These are phyloP conservation scores for Trichoderma guizhouense DNA, from an alignment of 2,329 filamentous ascomycete species.

Conservation along the genomic window DNA sequence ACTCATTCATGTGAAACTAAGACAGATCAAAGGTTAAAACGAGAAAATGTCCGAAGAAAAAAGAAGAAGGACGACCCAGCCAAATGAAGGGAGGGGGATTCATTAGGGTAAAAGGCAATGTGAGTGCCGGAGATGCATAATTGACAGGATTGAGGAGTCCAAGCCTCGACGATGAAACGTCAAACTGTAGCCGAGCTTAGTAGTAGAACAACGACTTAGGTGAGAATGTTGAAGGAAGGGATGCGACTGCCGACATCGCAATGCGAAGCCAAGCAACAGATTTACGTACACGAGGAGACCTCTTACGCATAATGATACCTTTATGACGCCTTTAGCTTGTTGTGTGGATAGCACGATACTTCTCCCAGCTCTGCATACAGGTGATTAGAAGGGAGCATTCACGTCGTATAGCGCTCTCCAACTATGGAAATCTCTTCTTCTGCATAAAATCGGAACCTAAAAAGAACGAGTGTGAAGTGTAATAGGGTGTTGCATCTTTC, in stretches of 20 bases:
- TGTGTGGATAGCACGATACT: too few relatives aligned
- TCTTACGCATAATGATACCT: not conserved
- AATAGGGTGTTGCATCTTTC: not conserved
- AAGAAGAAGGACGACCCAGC: not conserved
- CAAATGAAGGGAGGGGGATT: not conserved
- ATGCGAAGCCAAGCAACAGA: not conserved
- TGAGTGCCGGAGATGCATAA: not conserved
- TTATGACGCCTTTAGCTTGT: not conserved
- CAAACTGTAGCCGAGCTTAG: not conserved
- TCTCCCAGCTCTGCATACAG: too few relatives aligned
- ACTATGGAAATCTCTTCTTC: not conserved
- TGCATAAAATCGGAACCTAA: not conserved
- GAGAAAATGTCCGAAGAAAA: not conserved
- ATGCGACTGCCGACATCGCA: not conserved
- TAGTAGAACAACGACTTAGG: slow-evolving; percentile 2
- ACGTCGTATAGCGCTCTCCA: not conserved
- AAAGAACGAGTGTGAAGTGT: not conserved
- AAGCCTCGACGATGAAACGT: not conserved
- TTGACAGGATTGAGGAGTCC: not conserved
- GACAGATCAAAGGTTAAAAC: not conserved
- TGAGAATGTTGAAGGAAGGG: not conserved
- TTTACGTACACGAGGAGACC: not conserved
- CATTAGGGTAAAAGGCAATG: not conserved
- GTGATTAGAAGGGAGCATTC: not conserved
- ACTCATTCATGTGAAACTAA: not conserved